Conservation (phyloP, 2,329 filamentous ascomycete species). For the Berkeleyomyces basicola region DNA sequence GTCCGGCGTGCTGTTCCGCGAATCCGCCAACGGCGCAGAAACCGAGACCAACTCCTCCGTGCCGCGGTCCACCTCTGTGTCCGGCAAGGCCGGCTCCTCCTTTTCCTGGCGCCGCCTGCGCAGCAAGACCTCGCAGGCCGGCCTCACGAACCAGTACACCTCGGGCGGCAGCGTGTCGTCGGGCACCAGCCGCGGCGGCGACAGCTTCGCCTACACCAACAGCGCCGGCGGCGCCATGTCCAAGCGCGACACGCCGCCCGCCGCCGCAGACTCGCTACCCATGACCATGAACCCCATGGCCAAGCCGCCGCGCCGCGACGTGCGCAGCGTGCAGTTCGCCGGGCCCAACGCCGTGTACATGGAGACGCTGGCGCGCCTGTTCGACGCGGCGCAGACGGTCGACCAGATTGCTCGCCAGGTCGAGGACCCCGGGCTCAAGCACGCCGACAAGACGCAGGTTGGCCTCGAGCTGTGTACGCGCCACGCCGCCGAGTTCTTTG, state of each 20-base stretch:
- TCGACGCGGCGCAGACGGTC: conserved; percentile 81
- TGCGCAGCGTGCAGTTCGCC: conserved; percentile 50
- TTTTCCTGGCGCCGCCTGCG: conserved; percentile 83
- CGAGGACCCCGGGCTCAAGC: conserved; percentile 80
- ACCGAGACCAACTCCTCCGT: conserved; percentile 25
- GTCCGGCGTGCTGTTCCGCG: conserved; percentile 57
- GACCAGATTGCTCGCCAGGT: conserved; percentile 94
- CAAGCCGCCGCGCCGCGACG: conserved; percentile 54
- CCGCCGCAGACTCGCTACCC: conserved; percentile 49
- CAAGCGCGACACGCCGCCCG: conserved; percentile 27
- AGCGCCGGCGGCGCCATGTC: conserved; percentile 19
- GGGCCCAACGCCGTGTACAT: conserved; percentile 87
- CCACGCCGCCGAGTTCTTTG: conserved; percentile 94
- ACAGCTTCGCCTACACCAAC: conserved; percentile 16
- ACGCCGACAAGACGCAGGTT: conserved; percentile 86
- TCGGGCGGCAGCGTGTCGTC: conserved; percentile 15
- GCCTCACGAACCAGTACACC: conserved; percentile 34
- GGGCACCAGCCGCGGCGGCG: conserved; percentile 14
- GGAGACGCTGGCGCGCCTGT: conserved; percentile 73
- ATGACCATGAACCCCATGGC: conserved; percentile 54
- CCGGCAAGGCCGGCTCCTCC: conserved; percentile 45
- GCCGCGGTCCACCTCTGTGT: conserved; percentile 42
- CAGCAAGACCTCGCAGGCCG: conserved; percentile 67
- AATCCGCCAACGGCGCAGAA: conserved; percentile 37
- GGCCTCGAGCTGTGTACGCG: conserved; percentile 84